Evolutionary conservation across 2,329 filamentous ascomycete species (phyloP).

Genomic region (Aspergillus quadricinctus): DNA sequence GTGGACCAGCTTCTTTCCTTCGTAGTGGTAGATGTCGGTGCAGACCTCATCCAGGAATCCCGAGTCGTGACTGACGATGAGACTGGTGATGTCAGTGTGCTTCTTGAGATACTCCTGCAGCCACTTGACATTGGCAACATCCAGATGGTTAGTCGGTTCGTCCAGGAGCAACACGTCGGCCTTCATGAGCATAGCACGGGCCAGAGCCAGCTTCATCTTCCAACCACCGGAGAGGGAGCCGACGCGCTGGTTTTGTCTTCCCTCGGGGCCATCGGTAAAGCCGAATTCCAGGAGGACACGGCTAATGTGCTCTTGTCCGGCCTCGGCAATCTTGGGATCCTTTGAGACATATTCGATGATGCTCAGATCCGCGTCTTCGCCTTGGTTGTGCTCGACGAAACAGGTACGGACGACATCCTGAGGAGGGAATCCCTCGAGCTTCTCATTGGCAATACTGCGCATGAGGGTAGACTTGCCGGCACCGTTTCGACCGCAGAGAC

Average conservation of each 20-base stretch:
- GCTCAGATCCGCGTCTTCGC: slow-evolving; percentile 92
- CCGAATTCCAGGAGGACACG: slow-evolving; percentile 85
- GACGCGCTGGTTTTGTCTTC: slow-evolving; percentile 82
- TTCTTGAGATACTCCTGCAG: slow-evolving; percentile 89
- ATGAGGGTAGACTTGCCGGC: slow-evolving; percentile 99
- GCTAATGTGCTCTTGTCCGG: slow-evolving; percentile 75
- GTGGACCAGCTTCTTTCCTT: slow-evolving; percentile 81
- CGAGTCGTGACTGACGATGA: slow-evolving; percentile 98
- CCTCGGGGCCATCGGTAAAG: slow-evolving; percentile 84
- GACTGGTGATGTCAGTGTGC: slow-evolving; percentile 92
- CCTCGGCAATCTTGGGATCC: slow-evolving; percentile 77
- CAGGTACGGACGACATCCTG: slow-evolving; percentile 91
- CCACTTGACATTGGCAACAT: slow-evolving; percentile 95
- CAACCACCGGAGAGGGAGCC: slow-evolving; percentile 95
- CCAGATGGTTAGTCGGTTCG: slow-evolving; percentile 98
- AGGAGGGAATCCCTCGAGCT: slow-evolving; percentile 92
- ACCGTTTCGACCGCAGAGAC: slow-evolving; percentile 93
- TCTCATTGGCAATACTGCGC: slow-evolving; percentile 91
- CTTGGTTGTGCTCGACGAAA: slow-evolving; percentile 99
- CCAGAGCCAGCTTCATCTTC: slow-evolving; percentile 99
- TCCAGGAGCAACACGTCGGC: slow-evolving; percentile 96
- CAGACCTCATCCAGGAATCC: slow-evolving; percentile 95
- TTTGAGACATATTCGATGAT: slow-evolving; percentile 91
- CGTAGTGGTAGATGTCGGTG: slow-evolving; percentile 99
- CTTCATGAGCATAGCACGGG: slow-evolving; percentile 91